Percentiles rank a stretch among this genome's conserved stretches.
Conservation (phyloP, 345 rosid genomes). For the Populus alba region DNA sequence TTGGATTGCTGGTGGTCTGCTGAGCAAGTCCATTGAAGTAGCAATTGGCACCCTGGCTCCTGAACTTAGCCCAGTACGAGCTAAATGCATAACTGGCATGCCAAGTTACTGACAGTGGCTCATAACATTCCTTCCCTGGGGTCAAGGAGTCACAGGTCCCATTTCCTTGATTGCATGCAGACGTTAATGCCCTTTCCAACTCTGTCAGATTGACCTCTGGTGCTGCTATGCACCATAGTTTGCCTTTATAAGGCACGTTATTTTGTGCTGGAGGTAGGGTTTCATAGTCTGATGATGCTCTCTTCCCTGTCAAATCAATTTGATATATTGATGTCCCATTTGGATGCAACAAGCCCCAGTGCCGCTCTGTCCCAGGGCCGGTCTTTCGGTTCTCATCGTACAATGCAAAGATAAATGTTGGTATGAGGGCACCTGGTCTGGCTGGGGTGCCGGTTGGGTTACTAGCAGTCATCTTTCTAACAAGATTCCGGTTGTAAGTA, state of each 20-base stretch:
- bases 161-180: slow-evolving; percentile 48
- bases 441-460: slow-evolving; percentile 72
- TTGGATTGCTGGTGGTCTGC: slow-evolving; percentile 61
- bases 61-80: slow-evolving; percentile 63
- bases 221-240: slow-evolving; percentile 63
- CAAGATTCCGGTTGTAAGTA: slow-evolving; percentile 65
- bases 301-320: slow-evolving; percentile 53
- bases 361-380: slow-evolving; percentile 76
- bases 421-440: slow-evolving; percentile 51
- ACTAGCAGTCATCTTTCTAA: slow-evolving; percentile 41
- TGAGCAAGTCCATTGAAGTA: slow-evolving; percentile 67
- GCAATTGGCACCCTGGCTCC: slow-evolving; percentile 57
- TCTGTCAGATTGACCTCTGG: slow-evolving; percentile 36
- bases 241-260: slow-evolving; percentile 50
- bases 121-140: slow-evolving; percentile 56
- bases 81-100: slow-evolving; percentile 80
- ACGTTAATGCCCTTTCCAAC: slow-evolving; percentile 36
- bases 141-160: slow-evolving; percentile 50
- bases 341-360: slow-evolving; percentile 61
- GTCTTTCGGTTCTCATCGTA: slow-evolving; percentile 63
- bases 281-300: slow-evolving; percentile 18
- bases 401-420: slow-evolving; percentile 61
- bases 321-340: slow-evolving; percentile 49
- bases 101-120: slow-evolving; percentile 48
- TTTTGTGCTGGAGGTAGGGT: slow-evolving; percentile 47